Evolutionary conservation across 495 filamentous ascomycete genomes (phyloP).

Genomic region (Trypethelium eluteriae): DNA sequence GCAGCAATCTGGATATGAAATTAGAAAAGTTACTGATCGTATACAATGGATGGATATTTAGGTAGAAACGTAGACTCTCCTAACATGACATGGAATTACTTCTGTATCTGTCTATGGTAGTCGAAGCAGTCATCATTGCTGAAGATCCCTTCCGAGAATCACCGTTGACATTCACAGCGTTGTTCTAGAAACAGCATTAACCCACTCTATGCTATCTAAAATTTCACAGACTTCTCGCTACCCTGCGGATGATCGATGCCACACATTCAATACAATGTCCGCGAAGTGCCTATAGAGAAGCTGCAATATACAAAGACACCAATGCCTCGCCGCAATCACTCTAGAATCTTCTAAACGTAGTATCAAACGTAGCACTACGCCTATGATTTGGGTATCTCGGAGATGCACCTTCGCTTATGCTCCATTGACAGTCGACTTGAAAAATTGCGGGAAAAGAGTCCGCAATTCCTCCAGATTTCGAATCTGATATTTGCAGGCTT

Average conservation of each 20-base stretch:
- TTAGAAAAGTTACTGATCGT: neutral
- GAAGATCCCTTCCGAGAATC: too few relatives aligned
- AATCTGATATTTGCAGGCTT: constrained; percentile 62
- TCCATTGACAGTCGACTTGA: constrained; percentile 40
- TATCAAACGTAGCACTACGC: neutral
- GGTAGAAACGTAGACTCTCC: too few relatives aligned
- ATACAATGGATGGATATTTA: too few relatives aligned
- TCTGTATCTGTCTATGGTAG: too few relatives aligned
- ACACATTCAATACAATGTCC: neutral
- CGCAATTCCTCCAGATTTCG: constrained; percentile 64
- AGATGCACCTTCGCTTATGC: neutral
- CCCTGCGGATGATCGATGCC: neutral
- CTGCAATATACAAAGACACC: neutral
- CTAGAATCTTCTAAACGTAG: neutral
- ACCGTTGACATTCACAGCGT: too few relatives aligned
- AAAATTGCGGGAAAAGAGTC: constrained; percentile 66
- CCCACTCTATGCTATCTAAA: too few relatives aligned
- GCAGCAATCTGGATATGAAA: neutral
- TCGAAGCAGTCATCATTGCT: too few relatives aligned
- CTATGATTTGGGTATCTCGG: neutral
- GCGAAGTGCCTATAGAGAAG: neutral
- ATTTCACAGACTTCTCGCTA: too few relatives aligned
- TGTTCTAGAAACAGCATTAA: too few relatives aligned
- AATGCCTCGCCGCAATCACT: neutral
- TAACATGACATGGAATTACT: too few relatives aligned